Evolutionary conservation across 306 rosid species (phyloP).

Genomic region (Glycine latifolia): DNA sequence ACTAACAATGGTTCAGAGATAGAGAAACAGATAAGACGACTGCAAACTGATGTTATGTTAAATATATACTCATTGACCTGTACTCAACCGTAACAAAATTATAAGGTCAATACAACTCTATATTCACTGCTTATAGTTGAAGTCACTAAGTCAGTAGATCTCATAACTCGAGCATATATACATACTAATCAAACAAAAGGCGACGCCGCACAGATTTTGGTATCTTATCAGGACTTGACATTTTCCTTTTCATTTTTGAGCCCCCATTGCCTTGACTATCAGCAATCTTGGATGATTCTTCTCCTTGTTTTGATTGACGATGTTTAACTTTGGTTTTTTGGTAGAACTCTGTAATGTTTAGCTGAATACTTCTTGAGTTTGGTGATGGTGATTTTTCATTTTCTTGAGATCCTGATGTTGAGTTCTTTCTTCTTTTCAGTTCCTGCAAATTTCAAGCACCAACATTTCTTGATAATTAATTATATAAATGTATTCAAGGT

Average conservation of each 20-base stretch:
- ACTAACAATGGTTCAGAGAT: too few relatives aligned
- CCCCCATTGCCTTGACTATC: conserved; percentile 45
- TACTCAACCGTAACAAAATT: neutral
- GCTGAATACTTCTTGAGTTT: conserved; percentile 55
- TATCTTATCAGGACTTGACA: conserved; percentile 56
- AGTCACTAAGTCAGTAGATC: neutral
- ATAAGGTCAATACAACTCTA: neutral
- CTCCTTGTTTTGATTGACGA: conserved; percentile 48
- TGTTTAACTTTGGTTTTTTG: conserved; percentile 62
- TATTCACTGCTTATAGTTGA: neutral
- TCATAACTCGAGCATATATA: conserved; percentile 29
- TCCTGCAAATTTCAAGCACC: conserved; percentile 62
- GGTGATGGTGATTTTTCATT: conserved; percentile 54
- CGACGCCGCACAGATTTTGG: conserved; percentile 85
- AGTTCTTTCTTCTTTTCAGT: conserved; percentile 56
- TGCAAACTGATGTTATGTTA: neutral
- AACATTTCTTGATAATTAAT: neutral
- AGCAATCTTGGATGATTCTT: conserved; percentile 46
- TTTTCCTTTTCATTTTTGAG: conserved; percentile 58
- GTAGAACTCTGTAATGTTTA: conserved; percentile 75
- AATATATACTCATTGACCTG: neutral
- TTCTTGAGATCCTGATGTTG: conserved; percentile 48
- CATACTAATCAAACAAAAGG: conserved; percentile 73
- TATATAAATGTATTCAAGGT: neutral
- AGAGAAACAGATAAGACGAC: too few relatives aligned